phyloP scores from a whole-genome alignment of 1,284 basidiomycete species.

The Ceratobasidium sp. region DNA sequence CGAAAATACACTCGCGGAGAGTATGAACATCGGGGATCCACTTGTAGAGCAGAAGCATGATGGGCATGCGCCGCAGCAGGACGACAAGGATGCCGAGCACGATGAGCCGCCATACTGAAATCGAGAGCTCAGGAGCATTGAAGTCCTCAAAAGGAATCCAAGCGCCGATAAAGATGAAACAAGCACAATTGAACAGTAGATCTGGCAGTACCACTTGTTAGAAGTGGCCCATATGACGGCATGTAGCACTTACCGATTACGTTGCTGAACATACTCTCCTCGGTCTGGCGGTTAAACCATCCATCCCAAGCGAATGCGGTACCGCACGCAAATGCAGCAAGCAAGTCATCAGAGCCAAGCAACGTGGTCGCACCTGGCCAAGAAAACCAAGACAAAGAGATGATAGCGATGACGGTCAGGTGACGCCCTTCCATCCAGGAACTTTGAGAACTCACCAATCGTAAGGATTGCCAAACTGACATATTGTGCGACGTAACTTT shows the following conservation, averaged over 20 bases:
- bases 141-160: conserved; percentile 92
- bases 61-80: conserved; percentile 80
- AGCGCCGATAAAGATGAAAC: conserved; percentile 90
- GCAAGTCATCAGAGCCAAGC: conserved; percentile 91
- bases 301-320: conserved; percentile 99
- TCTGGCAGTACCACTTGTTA: conserved; percentile 50
- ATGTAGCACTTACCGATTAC: conserved; percentile 71
- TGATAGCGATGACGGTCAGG: background rate
- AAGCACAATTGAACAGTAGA: conserved; percentile 87
- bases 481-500: conserved; percentile 79
- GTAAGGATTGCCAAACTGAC: conserved; percentile 70
- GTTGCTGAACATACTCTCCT: conserved; percentile 93
- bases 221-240: background rate
- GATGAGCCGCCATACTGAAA: conserved; percentile 83
- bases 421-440: background rate
- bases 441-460: conserved; percentile 11
- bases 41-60: conserved; percentile 81
- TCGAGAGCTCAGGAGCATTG: conserved; percentile 61
- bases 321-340: conserved; percentile 94
- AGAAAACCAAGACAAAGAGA: conserved; percentile 48
- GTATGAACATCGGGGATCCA: conserved; percentile 96
- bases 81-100: conserved; percentile 82
- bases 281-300: conserved; percentile 96
- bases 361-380: conserved; percentile 87
- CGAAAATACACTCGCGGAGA: conserved; percentile 62